Evolutionary conservation across 169 alveolate species (phyloP).

Genomic region (Miamiensis avidus): DNA sequence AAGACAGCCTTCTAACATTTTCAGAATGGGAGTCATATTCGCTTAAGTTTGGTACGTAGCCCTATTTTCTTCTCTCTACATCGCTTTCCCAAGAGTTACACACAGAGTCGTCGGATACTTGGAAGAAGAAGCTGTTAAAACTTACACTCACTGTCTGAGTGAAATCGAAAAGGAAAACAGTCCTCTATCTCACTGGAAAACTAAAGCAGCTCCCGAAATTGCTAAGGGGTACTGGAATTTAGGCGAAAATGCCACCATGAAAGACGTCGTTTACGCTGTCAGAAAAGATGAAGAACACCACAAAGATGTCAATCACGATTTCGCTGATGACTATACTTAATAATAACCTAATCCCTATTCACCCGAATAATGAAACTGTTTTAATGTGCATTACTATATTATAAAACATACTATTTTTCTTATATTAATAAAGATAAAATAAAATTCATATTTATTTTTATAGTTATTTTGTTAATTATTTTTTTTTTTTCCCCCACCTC

Average conservation of each 20-base stretch:
- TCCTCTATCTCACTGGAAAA: conserved; percentile 29
- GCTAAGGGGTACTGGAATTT: conserved; percentile 64
- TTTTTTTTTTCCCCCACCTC: no score
- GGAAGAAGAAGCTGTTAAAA: conserved; percentile 79
- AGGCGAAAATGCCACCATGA: conserved; percentile 57
- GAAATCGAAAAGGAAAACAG: conserved; percentile 47
- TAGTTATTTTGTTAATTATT: no score
- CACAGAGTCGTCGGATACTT: conserved; percentile 77
- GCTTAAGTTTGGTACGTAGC: conserved; percentile 66
- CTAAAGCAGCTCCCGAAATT: conserved; percentile 45
- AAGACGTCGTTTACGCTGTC: conserved; percentile 65
- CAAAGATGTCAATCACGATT: conserved; percentile 66
- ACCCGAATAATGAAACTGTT: conserved; percentile 57
- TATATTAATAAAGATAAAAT: no score
- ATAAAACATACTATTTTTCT: no score
- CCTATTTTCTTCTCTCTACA: conserved; percentile 52
- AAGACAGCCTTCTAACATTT: conserved; percentile 45
- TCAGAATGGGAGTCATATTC: conserved; percentile 56
- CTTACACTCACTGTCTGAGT: conserved; percentile 59
- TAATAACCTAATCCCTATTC: conserved; percentile 51
- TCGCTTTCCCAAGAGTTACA: conserved; percentile 64
- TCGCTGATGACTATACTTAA: conserved; percentile 45
- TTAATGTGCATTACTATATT: no score
- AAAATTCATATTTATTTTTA: no score
- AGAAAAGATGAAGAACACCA: conserved; percentile 80